A percentile compares a stretch with the other conserved stretches of the same genome.
These are phyloP conservation scores for Podila horticola DNA, from an alignment of 192 early-diverging fungal species.

Conservation along the genomic window DNA sequence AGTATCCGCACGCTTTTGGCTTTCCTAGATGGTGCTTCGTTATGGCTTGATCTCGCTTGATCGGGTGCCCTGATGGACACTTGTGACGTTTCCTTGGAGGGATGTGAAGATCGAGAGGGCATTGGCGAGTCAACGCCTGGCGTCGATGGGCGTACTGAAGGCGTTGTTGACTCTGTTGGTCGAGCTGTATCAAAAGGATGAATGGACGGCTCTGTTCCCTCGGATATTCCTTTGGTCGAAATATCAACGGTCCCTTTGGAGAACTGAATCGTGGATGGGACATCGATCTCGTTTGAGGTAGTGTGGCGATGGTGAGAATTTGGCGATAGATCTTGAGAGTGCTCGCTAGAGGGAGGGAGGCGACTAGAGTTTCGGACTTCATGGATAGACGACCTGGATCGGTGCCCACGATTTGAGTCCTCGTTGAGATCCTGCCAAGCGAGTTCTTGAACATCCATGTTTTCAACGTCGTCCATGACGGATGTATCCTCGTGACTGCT, in stretches of 20 bases:
- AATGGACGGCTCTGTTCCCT: conserved; percentile 16
- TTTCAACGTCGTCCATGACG: not conserved
- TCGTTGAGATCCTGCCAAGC: conserved; percentile 4
- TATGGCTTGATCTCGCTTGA: not conserved
- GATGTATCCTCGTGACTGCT: not conserved
- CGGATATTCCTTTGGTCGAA: not conserved
- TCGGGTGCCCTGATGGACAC: too few species aligned
- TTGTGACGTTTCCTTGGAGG: not conserved
- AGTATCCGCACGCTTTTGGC: not conserved
- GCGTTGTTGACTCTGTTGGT: conserved; percentile 1
- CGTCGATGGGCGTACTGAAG: not conserved
- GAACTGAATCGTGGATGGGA: not conserved
- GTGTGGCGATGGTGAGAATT: not conserved
- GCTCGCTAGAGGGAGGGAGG: not conserved
- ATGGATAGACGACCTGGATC: not conserved
- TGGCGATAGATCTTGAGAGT: not conserved
- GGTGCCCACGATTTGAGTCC: not conserved
- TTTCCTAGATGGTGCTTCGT: not conserved
- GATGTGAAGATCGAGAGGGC: not conserved
- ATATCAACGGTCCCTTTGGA: not conserved
- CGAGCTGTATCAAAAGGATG: conserved; percentile 24
- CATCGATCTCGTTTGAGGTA: not conserved
- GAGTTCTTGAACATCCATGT: not conserved
- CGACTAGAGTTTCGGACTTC: not conserved
- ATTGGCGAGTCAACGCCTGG: not conserved